These are phyloP conservation scores for Globisporangium carolinianum DNA, from an alignment of 352 stramenopile genomes.

Conservation along the genomic window DNA sequence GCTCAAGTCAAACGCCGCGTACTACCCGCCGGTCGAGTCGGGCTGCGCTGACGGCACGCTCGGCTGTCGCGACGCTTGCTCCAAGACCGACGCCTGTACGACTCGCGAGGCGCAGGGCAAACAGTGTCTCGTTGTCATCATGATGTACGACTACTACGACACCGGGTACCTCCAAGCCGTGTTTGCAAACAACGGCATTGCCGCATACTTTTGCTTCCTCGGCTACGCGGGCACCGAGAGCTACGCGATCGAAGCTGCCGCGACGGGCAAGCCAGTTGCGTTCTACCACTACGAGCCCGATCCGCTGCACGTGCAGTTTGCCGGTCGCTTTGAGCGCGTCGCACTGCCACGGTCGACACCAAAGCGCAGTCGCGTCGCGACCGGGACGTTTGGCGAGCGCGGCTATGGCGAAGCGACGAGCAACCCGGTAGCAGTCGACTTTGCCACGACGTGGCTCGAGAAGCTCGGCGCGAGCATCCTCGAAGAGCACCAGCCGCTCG, in stretches of 20 bases:
- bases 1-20: conserved; percentile 9
- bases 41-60: conserved; percentile 19
- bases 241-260: conserved; percentile 7
- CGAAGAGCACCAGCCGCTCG: conserved; percentile 3
- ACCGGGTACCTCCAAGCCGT: conserved; percentile 17
- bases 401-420: conserved; percentile 27
- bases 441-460: conserved; percentile 15
- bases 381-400: conserved; percentile 24
- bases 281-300: conserved; percentile 55
- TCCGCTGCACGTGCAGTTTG: conserved; percentile 25
- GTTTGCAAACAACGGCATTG: conserved; percentile 21
- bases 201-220: conserved; percentile 30
- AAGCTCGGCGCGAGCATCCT: conserved; percentile 3
- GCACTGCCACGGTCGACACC: conserved; percentile 24
- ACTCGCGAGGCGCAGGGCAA: conserved; percentile 10
- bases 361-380: conserved; percentile 4
- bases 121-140: conserved; percentile 18
- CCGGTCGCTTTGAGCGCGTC: conserved; percentile 25
- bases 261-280: conserved; percentile 15
- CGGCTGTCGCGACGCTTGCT: conserved; percentile 32
- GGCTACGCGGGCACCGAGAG: conserved; percentile 7
- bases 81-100: conserved; percentile 16
- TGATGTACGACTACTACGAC: conserved; percentile 15
- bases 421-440: conserved; percentile 41
- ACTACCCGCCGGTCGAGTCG: conserved; percentile 14